Evolutionary conservation across 768 basidiomycete genomes (phyloP), one percentile per base, ranked within the genome.

Genomic region (Leccinum subgranulosum): DNA sequence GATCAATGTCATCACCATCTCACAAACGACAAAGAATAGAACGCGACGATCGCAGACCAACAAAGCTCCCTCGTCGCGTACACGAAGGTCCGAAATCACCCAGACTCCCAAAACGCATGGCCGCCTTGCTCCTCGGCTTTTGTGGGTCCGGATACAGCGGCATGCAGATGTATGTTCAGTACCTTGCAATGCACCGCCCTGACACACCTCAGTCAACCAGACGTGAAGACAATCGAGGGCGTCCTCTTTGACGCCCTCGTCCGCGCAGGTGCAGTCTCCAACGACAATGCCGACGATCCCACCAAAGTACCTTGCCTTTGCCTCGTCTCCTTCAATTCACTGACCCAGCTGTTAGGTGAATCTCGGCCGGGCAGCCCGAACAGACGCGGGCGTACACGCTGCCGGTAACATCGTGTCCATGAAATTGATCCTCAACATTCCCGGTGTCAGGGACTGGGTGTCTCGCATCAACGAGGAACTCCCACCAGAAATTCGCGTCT

Each of bases 361-460:
- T 49, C 82, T 98, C 12, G 86, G 84, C 21, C 84, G 97, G 29
- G 93, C 96, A 8, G 97, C 97, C 19, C 81, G 97, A 9, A 99
- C 97, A 1, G 97, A 99, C 71, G 92, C 95, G 2, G 97, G 97
- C 25, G 97, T 99, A 7, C 95, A 97, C 69, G 97, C 97, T 12
- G 94, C 94, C 23, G 91, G 95, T 10, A 99, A 99, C 69, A 76
- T 95, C 28, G 90, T 98, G 3, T 89, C 92, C 25, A 79, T 97
- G 66, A 97, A 97, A 73, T 81, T 96, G 81, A 97, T 97, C 66
- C 79, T 84, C 23, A 73, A 77, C 19, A 81, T 93, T 11, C 91
- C 92, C 3, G 88, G 83, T 12, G 79, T 89, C 6, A 75, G 78
- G 14, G 85, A 92, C 62, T 75, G 95, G 60, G 82, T 89, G 1